A percentile compares a stretch with the other conserved stretches of the same genome.
These are phyloP conservation scores for Solanum okadae DNA, from an alignment of 257 asterid genomes.

Conservation along the genomic window DNA sequence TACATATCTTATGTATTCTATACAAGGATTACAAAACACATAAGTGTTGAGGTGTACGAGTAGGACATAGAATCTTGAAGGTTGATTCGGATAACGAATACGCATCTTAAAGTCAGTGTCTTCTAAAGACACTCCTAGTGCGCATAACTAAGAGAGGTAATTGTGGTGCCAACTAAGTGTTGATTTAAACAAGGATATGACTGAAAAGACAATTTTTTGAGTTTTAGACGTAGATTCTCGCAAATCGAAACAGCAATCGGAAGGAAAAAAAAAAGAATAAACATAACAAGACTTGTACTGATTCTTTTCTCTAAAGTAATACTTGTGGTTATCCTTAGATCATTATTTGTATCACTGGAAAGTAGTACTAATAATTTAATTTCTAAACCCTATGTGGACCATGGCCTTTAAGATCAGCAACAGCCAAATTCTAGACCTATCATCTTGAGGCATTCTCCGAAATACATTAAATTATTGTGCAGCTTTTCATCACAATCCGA, in stretches of 20 bases:
- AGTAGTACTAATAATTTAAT: neutral
- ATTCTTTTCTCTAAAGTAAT: neutral
- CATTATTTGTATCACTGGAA: neutral
- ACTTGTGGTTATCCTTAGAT: neutral
- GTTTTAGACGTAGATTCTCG: neutral
- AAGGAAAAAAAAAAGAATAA: neutral
- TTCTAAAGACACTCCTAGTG: neutral
- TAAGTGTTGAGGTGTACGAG: neutral
- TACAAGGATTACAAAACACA: neutral
- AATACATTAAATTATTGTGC: neutral
- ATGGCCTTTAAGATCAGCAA: neutral
- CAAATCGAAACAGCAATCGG: neutral
- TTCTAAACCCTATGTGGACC: neutral
- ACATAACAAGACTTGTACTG: neutral
- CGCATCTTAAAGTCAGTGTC: too few relatives aligned
- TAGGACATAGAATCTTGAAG: neutral
- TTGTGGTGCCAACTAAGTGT: neutral
- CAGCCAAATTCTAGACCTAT: neutral
- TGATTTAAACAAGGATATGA: neutral
- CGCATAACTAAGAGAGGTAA: neutral
- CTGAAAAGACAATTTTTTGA: neutral
- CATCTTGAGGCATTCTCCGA: neutral
- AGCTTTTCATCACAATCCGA: neutral
- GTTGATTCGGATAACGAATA: too few relatives aligned
- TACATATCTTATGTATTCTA: neutral